Conservation (phyloP, 2,329 filamentous ascomycete species). For the Talaromyces sp. region DNA sequence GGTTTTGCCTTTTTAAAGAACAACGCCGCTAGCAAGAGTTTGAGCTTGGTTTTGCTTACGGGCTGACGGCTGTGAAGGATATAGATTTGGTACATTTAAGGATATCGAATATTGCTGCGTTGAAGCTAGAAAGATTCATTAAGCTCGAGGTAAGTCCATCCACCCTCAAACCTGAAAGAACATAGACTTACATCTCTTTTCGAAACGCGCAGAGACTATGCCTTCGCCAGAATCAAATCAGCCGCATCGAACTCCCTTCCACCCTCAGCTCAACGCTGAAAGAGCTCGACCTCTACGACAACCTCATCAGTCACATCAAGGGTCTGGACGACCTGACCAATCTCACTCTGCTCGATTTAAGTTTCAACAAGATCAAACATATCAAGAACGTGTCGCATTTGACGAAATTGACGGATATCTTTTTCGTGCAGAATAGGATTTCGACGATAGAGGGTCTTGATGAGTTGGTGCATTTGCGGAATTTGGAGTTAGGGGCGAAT, state of each 20-base stretch:
- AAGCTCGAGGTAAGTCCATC: constrained; percentile 54
- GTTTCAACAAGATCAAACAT: constrained; percentile 99
- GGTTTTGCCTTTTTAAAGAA: background rate
- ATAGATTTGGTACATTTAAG: constrained; percentile 89
- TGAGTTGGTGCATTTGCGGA: constrained; percentile 66
- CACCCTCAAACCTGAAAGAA: background rate
- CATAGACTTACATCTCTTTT: background rate
- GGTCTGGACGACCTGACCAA: constrained; percentile 72
- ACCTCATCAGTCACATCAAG: constrained; percentile 80
- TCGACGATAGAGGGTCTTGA: constrained; percentile 78
- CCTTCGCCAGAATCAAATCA: constrained; percentile 86
- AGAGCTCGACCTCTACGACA: constrained; percentile 95
- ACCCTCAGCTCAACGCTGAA: constrained; percentile 61
- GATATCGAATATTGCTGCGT: constrained; percentile 67
- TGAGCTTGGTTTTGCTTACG: background rate
- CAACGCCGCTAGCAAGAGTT: background rate
- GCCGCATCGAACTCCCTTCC: constrained; percentile 69
- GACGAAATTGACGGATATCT: constrained; percentile 73
- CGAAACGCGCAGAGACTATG: constrained; percentile 63
- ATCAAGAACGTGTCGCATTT: constrained; percentile 84
- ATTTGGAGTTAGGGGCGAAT: constrained; percentile 89
- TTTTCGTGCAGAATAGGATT: constrained; percentile 94
- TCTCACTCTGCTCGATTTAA: constrained; percentile 77
- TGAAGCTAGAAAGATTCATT: constrained; percentile 78
- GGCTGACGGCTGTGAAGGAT: constrained; percentile 48